These are phyloP conservation scores for Russula earlei DNA, from an alignment of 768 basidiomycete genomes.

Conservation along the genomic window DNA sequence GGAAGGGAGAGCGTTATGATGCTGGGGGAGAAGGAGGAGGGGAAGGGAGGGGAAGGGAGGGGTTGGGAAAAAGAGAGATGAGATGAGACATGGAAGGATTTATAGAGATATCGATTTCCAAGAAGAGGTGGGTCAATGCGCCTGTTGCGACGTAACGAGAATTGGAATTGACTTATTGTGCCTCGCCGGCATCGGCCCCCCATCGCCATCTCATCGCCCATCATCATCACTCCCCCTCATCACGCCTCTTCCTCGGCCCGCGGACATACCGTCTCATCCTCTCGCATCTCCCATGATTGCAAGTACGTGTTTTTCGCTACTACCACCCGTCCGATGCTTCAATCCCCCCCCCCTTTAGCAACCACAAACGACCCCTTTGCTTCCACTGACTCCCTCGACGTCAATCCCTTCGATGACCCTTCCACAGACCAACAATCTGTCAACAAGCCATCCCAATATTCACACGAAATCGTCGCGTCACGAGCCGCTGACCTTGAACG, in stretches of 20 bases:
- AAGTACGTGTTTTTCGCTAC: constrained; percentile 13
- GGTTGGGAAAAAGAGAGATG: background rate
- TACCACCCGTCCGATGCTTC: constrained; percentile 1
- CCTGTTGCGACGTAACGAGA: no score
- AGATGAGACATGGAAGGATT: no score
- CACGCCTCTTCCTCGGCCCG: no score
- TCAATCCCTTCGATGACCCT: constrained; percentile 88
- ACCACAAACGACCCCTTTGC: constrained; percentile 71
- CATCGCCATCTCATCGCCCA: no score
- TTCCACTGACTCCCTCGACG: constrained; percentile 74
- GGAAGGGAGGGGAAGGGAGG: background rate
- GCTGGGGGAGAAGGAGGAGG: background rate
- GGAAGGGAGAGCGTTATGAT: background rate
- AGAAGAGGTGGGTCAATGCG: no score
- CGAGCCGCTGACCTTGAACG: constrained; percentile 58
- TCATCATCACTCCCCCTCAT: no score
- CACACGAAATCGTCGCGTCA: constrained; percentile 28
- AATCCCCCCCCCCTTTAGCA: constrained; percentile 21
- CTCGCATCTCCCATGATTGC: constrained; percentile 6
- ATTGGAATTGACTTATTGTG: no score
- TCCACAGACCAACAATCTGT: constrained; percentile 27
- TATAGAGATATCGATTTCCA: background rate
- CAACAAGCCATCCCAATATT: constrained; percentile 17
- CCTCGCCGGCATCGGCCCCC: no score
- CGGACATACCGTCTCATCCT: no score